A percentile compares a stretch with the other conserved stretches of the same genome.
phyloP scores from a whole-genome alignment of 352 stramenopile species.

The Phytophthora cryptogea region DNA sequence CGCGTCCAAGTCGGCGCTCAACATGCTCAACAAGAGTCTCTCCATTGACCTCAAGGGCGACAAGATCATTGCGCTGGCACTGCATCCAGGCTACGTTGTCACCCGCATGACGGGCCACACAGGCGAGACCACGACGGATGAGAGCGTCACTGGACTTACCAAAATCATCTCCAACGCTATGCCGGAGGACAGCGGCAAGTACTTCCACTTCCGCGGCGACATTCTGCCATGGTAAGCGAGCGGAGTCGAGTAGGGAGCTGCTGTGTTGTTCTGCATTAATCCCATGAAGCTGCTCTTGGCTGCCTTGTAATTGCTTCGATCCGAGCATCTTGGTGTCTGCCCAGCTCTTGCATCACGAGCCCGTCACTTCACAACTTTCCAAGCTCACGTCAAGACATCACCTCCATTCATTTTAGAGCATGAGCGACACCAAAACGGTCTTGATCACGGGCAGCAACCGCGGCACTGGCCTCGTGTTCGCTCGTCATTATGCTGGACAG shows the following conservation, averaged over 20 bases:
- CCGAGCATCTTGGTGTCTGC: too few species aligned
- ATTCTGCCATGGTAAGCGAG: conserved; percentile 44
- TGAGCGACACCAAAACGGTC: conserved; percentile 45
- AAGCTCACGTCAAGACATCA: too few species aligned
- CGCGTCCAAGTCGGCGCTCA: conserved; percentile 72
- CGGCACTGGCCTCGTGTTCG: conserved; percentile 58
- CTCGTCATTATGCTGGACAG: conserved; percentile 41
- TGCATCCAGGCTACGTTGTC: conserved; percentile 59
- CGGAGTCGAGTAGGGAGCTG: not conserved
- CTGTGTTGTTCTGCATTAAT: not conserved
- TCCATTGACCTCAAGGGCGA: conserved; percentile 50
- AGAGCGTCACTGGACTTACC: conserved; percentile 45
- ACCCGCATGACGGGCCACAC: conserved; percentile 54
- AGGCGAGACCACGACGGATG: conserved; percentile 35
- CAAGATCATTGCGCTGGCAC: conserved; percentile 47
- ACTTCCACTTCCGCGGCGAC: conserved; percentile 42
- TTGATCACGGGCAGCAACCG: conserved; percentile 67
- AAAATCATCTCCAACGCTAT: conserved; percentile 44
- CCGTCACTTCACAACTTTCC: too few species aligned
- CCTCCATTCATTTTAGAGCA: not conserved
- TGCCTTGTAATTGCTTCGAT: too few species aligned
- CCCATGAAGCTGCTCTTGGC: not conserved
- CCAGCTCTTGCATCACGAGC: too few species aligned
- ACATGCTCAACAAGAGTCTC: conserved; percentile 65
- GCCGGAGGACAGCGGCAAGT: conserved; percentile 49